Conservation (phyloP, 805 yeast genomes). For the Schwanniomyces occidentalis region DNA sequence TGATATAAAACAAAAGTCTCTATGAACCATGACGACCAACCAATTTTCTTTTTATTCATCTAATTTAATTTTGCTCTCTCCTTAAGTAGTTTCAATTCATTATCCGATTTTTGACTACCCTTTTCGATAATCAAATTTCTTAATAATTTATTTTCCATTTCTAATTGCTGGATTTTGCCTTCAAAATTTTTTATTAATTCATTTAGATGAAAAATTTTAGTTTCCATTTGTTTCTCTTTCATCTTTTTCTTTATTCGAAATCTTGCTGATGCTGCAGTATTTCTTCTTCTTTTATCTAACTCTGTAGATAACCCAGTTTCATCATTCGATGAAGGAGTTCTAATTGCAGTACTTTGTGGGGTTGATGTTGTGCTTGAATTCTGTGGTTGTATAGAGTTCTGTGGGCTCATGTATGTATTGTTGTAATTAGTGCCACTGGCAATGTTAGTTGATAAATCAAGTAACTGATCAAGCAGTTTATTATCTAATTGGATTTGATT, state of each 20-base stretch:
- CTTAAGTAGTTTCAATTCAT: slow-evolving; percentile 36
- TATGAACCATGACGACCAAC: too few species aligned
- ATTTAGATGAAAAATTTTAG: slow-evolving; percentile 40
- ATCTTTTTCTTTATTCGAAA: slow-evolving; percentile 63
- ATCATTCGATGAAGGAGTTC: too few species aligned
- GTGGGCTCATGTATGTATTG: too few species aligned
- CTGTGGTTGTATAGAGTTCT: not conserved
- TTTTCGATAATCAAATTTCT: slow-evolving; percentile 55
- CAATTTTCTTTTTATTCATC: too few species aligned
- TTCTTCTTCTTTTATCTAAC: slow-evolving; percentile 54
- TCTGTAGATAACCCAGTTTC: too few species aligned
- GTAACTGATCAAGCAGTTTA: too few species aligned
- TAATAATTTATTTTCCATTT: slow-evolving; percentile 62
- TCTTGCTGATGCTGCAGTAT: slow-evolving; percentile 66
- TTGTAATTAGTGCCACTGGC: too few species aligned
- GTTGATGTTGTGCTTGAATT: not conserved
- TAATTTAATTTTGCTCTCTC: slow-evolving; percentile 26
- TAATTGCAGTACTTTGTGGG: too few species aligned
- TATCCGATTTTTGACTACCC: slow-evolving; percentile 42
- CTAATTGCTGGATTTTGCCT: slow-evolving; percentile 49
- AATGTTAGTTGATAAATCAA: too few species aligned
- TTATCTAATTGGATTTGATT: too few species aligned
- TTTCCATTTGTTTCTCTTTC: slow-evolving; percentile 60
- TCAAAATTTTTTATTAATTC: slow-evolving; percentile 49
- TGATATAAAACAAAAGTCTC: too few species aligned